A percentile compares a stretch with the other conserved stretches of the same genome.
These are phyloP conservation scores for Edaphochlamys debaryana DNA, from an alignment of 139 green algal species.

Conservation along the genomic window DNA sequence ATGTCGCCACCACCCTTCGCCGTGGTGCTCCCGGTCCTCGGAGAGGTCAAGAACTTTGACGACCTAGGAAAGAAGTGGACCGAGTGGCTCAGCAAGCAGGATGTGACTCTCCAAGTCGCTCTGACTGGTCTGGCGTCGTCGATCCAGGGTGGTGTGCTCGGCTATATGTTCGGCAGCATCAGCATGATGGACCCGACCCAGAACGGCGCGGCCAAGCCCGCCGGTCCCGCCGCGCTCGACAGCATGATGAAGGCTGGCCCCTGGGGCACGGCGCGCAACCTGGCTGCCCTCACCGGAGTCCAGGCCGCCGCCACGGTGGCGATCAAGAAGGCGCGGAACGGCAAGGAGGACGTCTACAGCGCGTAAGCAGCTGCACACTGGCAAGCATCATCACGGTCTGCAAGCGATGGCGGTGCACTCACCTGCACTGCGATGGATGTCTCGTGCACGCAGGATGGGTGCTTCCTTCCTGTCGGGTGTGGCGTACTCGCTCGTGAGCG, in stretches of 20 bases:
- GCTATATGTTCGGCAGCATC: slow-evolving; percentile 81
- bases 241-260: slow-evolving; percentile 76
- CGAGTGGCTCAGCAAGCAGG: slow-evolving; percentile 69
- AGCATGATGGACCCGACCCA: slow-evolving; percentile 57
- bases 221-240: slow-evolving; percentile 58
- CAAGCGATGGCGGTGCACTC: not conserved
- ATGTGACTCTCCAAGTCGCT: slow-evolving; percentile 67
- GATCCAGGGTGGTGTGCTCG: slow-evolving; percentile 68
- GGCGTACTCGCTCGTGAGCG: slow-evolving; percentile 81
- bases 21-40: slow-evolving; percentile 15
- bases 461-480: slow-evolving; percentile 84
- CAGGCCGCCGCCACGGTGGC: slow-evolving; percentile 79
- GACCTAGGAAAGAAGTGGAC: slow-evolving; percentile 47
- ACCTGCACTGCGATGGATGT: too few relatives aligned
- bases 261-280: slow-evolving; percentile 86
- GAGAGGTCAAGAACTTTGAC: slow-evolving; percentile 16
- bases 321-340: slow-evolving; percentile 76
- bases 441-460: slow-evolving; percentile 68
- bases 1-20: too few relatives aligned
- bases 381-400: not conserved
- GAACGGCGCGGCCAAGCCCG: slow-evolving; percentile 26
- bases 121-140: slow-evolving; percentile 53
- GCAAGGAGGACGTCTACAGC: slow-evolving; percentile 84
- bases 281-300: slow-evolving; percentile 94
- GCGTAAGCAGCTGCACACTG: slow-evolving; percentile 70